Evolutionary conservation across 352 stramenopile species (phyloP).

Genomic region (Pythium sp.): DNA sequence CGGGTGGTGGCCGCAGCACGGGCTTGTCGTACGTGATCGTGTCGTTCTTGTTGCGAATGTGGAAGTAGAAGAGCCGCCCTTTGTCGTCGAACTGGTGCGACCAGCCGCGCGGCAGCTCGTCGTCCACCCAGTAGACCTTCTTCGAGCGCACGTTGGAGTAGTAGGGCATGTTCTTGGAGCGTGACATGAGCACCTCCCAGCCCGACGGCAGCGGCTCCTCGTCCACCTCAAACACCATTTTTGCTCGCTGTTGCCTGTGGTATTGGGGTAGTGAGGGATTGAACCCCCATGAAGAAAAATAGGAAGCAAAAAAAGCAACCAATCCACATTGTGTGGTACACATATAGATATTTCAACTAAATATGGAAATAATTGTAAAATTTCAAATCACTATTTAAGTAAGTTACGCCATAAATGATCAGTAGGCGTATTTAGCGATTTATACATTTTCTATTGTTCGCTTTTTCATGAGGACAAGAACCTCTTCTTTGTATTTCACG

Average conservation of each 20-base stretch:
- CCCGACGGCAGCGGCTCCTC: constrained; percentile 62
- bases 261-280: neutral
- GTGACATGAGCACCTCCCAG: constrained; percentile 79
- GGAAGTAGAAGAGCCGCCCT: constrained; percentile 65
- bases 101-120: constrained; percentile 78
- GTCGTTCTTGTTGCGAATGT: constrained; percentile 65
- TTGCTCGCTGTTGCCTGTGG: neutral
- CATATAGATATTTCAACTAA: too few relatives aligned
- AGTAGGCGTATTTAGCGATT: too few relatives aligned
- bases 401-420: too few relatives aligned
- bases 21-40: constrained; percentile 78
- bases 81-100: constrained; percentile 74
- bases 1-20: constrained; percentile 24
- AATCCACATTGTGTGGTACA: too few relatives aligned
- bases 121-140: constrained; percentile 84
- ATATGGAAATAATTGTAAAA: too few relatives aligned
- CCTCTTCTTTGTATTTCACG: too few relatives aligned
- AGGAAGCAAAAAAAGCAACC: neutral
- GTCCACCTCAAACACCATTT: constrained; percentile 45
- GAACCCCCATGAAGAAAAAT: neutral
- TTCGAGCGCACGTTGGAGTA: constrained; percentile 78
- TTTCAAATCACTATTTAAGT: too few relatives aligned
- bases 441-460: too few relatives aligned
- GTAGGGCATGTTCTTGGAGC: constrained; percentile 83
- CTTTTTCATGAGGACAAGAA: too few relatives aligned